phyloP scores from a whole-genome alignment of 2,329 filamentous ascomycete species.

The Aspergillus fructus region DNA sequence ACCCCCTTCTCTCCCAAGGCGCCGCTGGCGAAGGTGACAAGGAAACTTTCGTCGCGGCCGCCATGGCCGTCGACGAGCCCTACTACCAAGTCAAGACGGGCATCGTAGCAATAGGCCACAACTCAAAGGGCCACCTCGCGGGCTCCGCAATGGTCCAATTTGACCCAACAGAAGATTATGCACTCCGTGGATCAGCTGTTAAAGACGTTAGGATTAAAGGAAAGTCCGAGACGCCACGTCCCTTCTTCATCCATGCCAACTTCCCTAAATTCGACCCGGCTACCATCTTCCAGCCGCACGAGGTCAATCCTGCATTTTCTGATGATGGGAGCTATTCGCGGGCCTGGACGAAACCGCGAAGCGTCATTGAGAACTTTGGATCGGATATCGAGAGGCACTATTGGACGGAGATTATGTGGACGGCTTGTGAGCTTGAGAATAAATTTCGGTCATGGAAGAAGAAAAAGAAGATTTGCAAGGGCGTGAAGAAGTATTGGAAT shows the following conservation, averaged over 20 bases:
- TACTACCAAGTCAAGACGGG: conserved; percentile 45
- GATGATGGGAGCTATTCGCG: conserved; percentile 34
- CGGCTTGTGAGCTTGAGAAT: conserved; percentile 38
- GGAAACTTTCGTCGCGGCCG: conserved; percentile 51
- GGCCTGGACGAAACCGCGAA: conserved; percentile 32
- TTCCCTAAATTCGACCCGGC: conserved; percentile 42
- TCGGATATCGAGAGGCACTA: conserved; percentile 38
- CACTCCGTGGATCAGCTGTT: conserved; percentile 20
- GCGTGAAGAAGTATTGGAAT: conserved; percentile 35
- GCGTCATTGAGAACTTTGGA: conserved; percentile 30
- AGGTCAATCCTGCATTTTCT: conserved; percentile 29
- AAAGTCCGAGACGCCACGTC: conserved; percentile 23
- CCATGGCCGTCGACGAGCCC: conserved; percentile 37
- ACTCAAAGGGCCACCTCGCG: conserved; percentile 26
- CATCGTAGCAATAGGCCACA: conserved; percentile 35
- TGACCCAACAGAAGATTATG: conserved; percentile 36
- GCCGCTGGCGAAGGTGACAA: conserved; percentile 52
- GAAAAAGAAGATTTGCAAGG: conserved; percentile 33
- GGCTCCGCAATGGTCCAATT: conserved; percentile 42
- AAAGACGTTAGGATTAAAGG: conserved; percentile 28
- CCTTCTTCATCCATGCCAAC: conserved; percentile 44
- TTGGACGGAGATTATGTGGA: conserved; percentile 41
- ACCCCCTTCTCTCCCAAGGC: conserved; percentile 48
- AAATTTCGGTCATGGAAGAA: conserved; percentile 34
- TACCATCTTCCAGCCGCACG: conserved; percentile 33